Evolutionary conservation across 345 rosid species (phyloP).

Genomic region (Salix suchowensis): DNA sequence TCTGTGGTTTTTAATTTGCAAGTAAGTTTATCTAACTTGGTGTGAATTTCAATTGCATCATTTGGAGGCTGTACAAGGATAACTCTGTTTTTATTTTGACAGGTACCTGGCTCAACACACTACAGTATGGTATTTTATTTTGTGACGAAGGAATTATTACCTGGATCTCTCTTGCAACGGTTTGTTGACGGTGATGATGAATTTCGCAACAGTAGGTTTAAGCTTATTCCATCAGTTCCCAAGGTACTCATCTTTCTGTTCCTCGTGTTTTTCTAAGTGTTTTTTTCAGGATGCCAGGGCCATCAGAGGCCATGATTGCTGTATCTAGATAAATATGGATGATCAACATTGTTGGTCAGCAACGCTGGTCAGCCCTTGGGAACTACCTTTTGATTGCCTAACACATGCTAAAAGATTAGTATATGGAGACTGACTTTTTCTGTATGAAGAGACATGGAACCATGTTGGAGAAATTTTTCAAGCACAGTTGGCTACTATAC

Average conservation of each 20-base stretch:
- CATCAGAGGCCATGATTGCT: background rate
- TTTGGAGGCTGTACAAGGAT: background rate
- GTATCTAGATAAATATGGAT: background rate
- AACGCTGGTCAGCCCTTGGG: background rate
- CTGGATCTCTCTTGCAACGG: constrained; percentile 85
- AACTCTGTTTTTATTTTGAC: constrained; percentile 7
- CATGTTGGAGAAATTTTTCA: background rate
- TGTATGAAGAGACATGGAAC: background rate
- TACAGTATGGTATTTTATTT: constrained; percentile 97
- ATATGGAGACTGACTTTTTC: background rate
- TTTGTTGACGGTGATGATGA: constrained; percentile 98
- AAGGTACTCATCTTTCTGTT: constrained; percentile 47
- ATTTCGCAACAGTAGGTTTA: constrained; percentile 88
- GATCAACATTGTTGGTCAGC: background rate
- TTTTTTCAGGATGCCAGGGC: constrained; percentile 1
- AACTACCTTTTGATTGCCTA: background rate
- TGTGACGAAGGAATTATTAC: constrained; percentile 55
- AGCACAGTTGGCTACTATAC: background rate
- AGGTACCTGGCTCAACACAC: constrained; percentile 97
- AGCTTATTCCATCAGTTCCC: constrained; percentile 94
- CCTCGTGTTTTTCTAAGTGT: background rate
- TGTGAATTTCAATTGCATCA: background rate
- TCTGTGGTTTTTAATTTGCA: constrained; percentile 29
- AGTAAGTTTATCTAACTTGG: constrained; percentile 13
- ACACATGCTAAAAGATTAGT: background rate